Percentiles rank a stretch among this genome's conserved stretches.
phyloP scores from a whole-genome alignment of 2,329 filamentous ascomycete species.

The Claviceps humidiphila region DNA sequence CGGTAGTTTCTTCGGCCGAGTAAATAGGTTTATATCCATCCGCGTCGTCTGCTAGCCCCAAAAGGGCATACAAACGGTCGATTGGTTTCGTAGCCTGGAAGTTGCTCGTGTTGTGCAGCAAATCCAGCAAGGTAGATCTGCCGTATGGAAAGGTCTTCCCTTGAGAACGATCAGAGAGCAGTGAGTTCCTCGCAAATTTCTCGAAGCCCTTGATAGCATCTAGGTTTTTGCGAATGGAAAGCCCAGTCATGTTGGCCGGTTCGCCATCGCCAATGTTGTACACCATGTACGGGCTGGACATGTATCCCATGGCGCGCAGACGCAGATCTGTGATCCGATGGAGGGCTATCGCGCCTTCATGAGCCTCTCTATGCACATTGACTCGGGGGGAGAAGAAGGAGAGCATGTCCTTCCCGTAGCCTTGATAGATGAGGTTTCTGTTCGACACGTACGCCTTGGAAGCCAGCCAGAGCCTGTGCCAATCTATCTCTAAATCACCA shows the following conservation, averaged over 20 bases:
- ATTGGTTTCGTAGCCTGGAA: constrained; percentile 4
- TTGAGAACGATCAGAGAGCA: constrained; percentile 1
- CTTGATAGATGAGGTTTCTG: constrained; percentile 4
- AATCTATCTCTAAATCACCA: constrained; percentile 6
- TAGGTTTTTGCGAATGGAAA: constrained; percentile 5
- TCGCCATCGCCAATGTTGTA: constrained; percentile 1
- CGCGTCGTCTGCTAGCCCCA: constrained; percentile 5
- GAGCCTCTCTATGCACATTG: constrained; percentile 5
- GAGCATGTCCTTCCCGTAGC: background rate
- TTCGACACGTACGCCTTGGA: constrained; percentile 8
- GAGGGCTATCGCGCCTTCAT: constrained; percentile 3
- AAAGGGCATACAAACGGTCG: constrained; percentile 3
- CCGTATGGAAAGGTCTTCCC: constrained; percentile 5
- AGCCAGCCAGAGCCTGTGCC: constrained; percentile 5
- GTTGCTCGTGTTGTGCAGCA: constrained; percentile 4
- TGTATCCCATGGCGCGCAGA: constrained; percentile 6
- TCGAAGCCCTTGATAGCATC: constrained; percentile 4
- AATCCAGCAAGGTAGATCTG: background rate
- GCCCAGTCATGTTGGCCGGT: background rate
- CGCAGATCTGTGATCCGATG: constrained; percentile 4
- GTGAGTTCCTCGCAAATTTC: background rate
- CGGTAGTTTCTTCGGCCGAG: constrained; percentile 3
- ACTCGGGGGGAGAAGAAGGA: background rate
- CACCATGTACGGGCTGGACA: constrained; percentile 5
- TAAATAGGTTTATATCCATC: constrained; percentile 4